phyloP scores from a whole-genome alignment of 2,329 filamentous ascomycete species.

The Trichoderma koningiopsis region DNA sequence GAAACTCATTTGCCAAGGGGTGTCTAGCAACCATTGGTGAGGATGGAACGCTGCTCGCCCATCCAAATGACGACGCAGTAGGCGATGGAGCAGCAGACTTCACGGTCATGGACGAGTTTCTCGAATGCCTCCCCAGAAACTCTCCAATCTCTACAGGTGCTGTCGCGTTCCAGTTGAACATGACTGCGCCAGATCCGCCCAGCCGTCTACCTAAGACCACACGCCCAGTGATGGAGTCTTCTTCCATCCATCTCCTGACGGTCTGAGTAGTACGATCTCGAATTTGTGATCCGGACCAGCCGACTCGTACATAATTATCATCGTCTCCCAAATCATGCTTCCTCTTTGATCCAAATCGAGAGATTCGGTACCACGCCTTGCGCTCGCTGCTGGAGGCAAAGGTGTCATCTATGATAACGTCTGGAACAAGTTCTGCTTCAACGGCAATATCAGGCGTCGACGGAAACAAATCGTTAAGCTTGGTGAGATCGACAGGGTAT shows the following conservation, averaged over 20 bases:
- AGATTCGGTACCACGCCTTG: constrained; percentile 66
- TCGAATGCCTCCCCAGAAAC: constrained; percentile 35
- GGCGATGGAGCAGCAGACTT: constrained; percentile 34
- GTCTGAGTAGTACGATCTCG: constrained; percentile 58
- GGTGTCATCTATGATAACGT: constrained; percentile 53
- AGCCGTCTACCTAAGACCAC: constrained; percentile 42
- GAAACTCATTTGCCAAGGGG: constrained; percentile 10
- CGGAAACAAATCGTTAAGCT: constrained; percentile 41
- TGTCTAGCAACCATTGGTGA: constrained; percentile 25
- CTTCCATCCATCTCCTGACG: constrained; percentile 67
- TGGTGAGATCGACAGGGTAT: constrained; percentile 40
- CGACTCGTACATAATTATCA: constrained; percentile 61
- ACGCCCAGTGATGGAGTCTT: constrained; percentile 61
- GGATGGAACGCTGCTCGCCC: constrained; percentile 24
- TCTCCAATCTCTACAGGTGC: constrained; percentile 52
- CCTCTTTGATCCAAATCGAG: constrained; percentile 60
- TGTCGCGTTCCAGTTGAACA: constrained; percentile 64
- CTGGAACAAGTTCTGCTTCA: constrained; percentile 45
- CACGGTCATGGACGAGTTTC: constrained; percentile 32
- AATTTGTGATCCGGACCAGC: constrained; percentile 58
- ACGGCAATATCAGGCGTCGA: constrained; percentile 31
- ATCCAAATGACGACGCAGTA: constrained; percentile 36
- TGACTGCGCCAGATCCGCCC: constrained; percentile 47
- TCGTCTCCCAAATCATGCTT: constrained; percentile 60
- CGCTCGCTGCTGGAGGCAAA: constrained; percentile 60